phyloP scores from a whole-genome alignment of 164 flowering plant genomes.

The Saururus chinensis region DNA sequence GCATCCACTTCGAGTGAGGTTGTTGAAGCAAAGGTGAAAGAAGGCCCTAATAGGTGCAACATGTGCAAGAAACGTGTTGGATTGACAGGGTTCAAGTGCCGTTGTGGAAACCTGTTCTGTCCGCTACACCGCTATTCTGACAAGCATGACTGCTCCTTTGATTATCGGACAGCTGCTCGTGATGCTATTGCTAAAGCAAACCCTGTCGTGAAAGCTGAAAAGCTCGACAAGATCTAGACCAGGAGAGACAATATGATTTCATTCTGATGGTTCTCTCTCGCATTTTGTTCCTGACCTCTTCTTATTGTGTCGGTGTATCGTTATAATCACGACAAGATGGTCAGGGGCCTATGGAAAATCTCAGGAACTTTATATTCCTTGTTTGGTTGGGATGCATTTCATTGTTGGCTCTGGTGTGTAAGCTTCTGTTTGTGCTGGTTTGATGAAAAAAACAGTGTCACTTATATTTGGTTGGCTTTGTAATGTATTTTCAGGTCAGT shows the following conservation, averaged over 20 bases:
- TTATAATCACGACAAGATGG: slow-evolving; percentile 5
- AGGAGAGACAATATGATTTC: slow-evolving; percentile 6
- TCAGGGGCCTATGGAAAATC: slow-evolving; percentile 11
- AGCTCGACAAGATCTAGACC: slow-evolving; percentile 42
- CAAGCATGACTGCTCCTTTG: slow-evolving; percentile 42
- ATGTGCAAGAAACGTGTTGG: slow-evolving; percentile 46
- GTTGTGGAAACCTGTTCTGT: slow-evolving; percentile 44
- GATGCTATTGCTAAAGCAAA: slow-evolving; percentile 48
- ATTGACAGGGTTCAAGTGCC: slow-evolving; percentile 44
- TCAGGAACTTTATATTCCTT: slow-evolving; percentile 19
- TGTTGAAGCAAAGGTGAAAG: slow-evolving; percentile 20
- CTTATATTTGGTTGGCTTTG: slow-evolving; percentile 15
- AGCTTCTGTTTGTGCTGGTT: slow-evolving; percentile 21
- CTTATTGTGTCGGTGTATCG: slow-evolving; percentile 9
- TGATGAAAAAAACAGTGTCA: slow-evolving; percentile 14
- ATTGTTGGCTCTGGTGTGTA: slow-evolving; percentile 21
- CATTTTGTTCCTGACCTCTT: slow-evolving; percentile 6
- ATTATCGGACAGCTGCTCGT: slow-evolving; percentile 33
- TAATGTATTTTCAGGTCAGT: slow-evolving; percentile 6
- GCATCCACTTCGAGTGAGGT: slow-evolving; percentile 13
- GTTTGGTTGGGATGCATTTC: slow-evolving; percentile 17
- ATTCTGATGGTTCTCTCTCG: slow-evolving; percentile 16
- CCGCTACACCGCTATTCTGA: slow-evolving; percentile 47
- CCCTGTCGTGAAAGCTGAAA: slow-evolving; percentile 45
- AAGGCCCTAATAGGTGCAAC: slow-evolving; percentile 43